phyloP scores from a whole-genome alignment of 345 rosid genomes.

The Noccaea bulbosa region DNA sequence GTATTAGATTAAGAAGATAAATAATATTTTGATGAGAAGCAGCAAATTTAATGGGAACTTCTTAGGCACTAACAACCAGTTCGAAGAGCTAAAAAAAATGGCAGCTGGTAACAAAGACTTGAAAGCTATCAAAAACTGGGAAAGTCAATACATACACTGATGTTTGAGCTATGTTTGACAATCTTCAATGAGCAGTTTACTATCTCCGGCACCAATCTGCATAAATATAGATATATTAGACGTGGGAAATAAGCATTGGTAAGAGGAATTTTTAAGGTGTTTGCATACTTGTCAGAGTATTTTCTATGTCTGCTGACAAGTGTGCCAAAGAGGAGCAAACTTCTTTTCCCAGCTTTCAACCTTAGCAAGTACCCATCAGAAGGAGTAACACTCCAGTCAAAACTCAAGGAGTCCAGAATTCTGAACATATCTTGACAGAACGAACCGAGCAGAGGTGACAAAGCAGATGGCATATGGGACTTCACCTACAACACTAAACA shows the following conservation, averaged over 20 bases:
- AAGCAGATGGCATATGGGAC: conserved; percentile 77
- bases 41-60: conserved; percentile 13
- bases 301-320: conserved; percentile 84
- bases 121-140: conserved; percentile 21
- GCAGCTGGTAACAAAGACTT: conserved; percentile 13
- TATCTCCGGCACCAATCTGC: conserved; percentile 78
- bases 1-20: conserved; percentile 23
- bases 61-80: conserved; percentile 5
- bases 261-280: conserved; percentile 10
- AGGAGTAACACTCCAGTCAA: conserved; percentile 47
- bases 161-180: conserved; percentile 55
- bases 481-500: conserved; percentile 62
- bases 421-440: conserved; percentile 59
- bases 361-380: conserved; percentile 55
- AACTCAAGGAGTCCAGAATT: conserved; percentile 68
- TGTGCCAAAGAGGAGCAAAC: conserved; percentile 70
- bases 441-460: conserved; percentile 62
- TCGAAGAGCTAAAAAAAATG: conserved; percentile 24
- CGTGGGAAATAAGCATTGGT: conserved; percentile 9
- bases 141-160: conserved; percentile 57
- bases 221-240: conserved; percentile 29
- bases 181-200: conserved; percentile 64
- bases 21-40: conserved; percentile 19
- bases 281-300: conserved; percentile 71
- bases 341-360: conserved; percentile 77